phyloP scores from a whole-genome alignment of 2,329 filamentous ascomycete genomes.

The Aureobasidium vineae region DNA sequence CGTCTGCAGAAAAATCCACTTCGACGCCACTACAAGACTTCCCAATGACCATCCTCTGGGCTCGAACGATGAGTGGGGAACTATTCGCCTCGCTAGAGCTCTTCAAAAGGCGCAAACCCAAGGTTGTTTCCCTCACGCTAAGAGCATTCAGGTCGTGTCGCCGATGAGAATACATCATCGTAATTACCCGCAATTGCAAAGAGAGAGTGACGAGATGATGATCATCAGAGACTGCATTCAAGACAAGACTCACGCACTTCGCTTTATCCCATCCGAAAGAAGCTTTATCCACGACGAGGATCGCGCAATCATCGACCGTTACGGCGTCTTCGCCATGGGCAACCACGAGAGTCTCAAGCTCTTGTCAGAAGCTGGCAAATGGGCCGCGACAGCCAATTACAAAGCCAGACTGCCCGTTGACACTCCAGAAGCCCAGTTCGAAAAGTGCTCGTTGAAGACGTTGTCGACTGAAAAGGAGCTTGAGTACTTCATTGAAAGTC shows the following conservation, averaged over 20 bases:
- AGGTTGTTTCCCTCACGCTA: background rate
- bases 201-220: constrained; percentile 5
- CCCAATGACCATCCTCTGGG: background rate
- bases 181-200: background rate
- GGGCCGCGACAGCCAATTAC: background rate
- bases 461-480: background rate
- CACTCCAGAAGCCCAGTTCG: constrained; percentile 1
- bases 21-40: background rate
- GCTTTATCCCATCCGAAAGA: background rate
- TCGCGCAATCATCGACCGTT: background rate
- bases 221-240: background rate
- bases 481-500: background rate
- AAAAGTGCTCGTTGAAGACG: background rate
- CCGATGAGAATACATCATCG: background rate
- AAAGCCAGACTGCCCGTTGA: constrained; percentile 1
- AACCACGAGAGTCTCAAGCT: background rate
- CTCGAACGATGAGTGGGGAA: background rate
- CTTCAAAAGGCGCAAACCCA: background rate
- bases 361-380: background rate
- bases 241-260: constrained; percentile 3
- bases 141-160: background rate
- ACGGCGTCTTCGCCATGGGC: background rate
- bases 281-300: background rate
- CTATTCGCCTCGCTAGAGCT: background rate
- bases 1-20: background rate